Evolutionary conservation across 129 eudicot species (phyloP).

Genomic region (Pittosporum tobira): DNA sequence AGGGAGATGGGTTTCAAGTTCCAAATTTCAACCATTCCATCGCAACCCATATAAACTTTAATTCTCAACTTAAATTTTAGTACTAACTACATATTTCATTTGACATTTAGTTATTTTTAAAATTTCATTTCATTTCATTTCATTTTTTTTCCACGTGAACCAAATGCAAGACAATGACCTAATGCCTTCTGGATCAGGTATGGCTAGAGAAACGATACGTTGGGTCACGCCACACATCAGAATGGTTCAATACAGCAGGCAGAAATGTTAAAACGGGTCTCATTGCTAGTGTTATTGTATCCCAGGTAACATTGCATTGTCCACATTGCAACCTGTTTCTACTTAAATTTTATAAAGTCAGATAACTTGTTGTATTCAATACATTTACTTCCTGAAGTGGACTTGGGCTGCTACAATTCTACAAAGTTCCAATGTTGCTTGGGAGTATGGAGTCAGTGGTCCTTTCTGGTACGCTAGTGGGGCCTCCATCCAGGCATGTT

Average conservation of each 20-base stretch:
- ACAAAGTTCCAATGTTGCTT: slow-evolving; percentile 96
- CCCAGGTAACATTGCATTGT: slow-evolving; percentile 65
- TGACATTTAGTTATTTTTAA: too few species aligned
- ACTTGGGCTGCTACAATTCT: slow-evolving; percentile 99
- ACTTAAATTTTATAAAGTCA: not conserved
- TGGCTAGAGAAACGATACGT: slow-evolving; percentile 97
- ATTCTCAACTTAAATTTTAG: too few species aligned
- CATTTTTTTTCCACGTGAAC: too few species aligned
- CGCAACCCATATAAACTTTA: too few species aligned
- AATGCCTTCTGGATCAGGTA: slow-evolving; percentile 37
- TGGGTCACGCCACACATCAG: slow-evolving; percentile 90
- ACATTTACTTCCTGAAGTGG: slow-evolving; percentile 51
- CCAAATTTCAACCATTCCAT: too few species aligned
- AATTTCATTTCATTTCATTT: too few species aligned
- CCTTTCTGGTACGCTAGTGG: slow-evolving; percentile 99
- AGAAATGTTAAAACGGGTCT: slow-evolving; percentile 96
- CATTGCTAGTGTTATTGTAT: slow-evolving; percentile 96
- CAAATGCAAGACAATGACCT: not conserved
- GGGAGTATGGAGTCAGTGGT: slow-evolving; percentile 95
- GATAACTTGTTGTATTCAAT: not conserved
- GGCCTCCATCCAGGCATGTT: slow-evolving; percentile 85
- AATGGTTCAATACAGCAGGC: slow-evolving; percentile 99
- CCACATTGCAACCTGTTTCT: not conserved
- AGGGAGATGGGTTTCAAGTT: too few species aligned
- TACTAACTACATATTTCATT: too few species aligned